Conservation (phyloP, 2,329 filamentous ascomycete species). For the Phoma herbarum region DNA sequence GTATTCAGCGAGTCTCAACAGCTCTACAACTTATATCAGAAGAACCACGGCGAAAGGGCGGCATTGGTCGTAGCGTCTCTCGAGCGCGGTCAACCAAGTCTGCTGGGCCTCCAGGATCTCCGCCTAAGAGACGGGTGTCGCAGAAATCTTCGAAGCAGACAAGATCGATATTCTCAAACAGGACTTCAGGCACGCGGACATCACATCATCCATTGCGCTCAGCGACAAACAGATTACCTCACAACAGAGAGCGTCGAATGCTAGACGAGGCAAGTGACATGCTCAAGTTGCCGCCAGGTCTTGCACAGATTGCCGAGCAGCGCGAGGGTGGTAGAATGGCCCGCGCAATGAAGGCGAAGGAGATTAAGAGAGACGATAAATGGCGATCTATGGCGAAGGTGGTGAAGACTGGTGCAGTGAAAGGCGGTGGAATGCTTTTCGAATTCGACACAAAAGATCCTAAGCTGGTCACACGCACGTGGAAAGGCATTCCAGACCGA, state of each 20-base stretch:
- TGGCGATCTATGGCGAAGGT: slow-evolving; percentile 72
- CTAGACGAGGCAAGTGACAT: slow-evolving; percentile 71
- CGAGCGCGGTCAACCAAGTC: slow-evolving; percentile 55
- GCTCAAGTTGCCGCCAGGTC: slow-evolving; percentile 66
- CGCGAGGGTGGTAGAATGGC: slow-evolving; percentile 59
- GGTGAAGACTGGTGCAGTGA: slow-evolving; percentile 56
- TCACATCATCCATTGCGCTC: slow-evolving; percentile 58
- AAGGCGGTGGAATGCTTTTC: slow-evolving; percentile 71
- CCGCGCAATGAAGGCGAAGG: slow-evolving; percentile 64
- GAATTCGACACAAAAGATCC: slow-evolving; percentile 84
- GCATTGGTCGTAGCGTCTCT: slow-evolving; percentile 60
- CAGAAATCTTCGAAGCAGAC: slow-evolving; percentile 56
- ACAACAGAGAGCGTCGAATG: slow-evolving; percentile 62
- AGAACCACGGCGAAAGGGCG: slow-evolving; percentile 62
- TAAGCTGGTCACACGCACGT: slow-evolving; percentile 86
- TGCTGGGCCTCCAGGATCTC: slow-evolving; percentile 49
- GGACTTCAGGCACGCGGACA: slow-evolving; percentile 53
- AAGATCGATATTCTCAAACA: slow-evolving; percentile 48
- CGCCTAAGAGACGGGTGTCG: slow-evolving; percentile 53
- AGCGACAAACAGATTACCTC: slow-evolving; percentile 62
- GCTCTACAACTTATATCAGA: slow-evolving; percentile 65
- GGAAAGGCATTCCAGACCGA: slow-evolving; percentile 97
- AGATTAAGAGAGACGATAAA: slow-evolving; percentile 70
- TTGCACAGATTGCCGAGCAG: slow-evolving; percentile 56
- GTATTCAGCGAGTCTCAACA: slow-evolving; percentile 67